Percentiles rank a stretch among this genome's conserved stretches.
phyloP scores from a whole-genome alignment of 2,329 filamentous ascomycete species.

The Tolypocladium guangdongense region DNA sequence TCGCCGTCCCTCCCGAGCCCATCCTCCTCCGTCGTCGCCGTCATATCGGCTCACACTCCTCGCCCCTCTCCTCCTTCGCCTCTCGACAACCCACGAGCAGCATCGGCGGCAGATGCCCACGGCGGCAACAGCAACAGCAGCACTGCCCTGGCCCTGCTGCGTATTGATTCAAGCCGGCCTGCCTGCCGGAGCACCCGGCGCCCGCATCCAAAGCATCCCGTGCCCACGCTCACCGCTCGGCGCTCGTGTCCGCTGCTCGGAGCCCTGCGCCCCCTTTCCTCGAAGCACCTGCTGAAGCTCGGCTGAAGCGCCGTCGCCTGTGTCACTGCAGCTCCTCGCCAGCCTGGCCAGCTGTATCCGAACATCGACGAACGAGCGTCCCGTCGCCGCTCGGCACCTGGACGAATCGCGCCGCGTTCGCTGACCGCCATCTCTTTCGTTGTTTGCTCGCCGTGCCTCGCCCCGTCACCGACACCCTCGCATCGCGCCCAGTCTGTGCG shows the following conservation, averaged over 20 bases:
- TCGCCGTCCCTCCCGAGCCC: background rate
- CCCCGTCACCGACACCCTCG: background rate
- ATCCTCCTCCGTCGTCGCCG: background rate
- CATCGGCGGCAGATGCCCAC: background rate
- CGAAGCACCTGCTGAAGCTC: background rate
- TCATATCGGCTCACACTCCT: background rate
- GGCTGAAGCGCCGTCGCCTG: background rate
- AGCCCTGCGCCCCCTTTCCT: background rate
- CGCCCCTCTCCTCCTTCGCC: background rate
- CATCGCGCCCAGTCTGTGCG: background rate
- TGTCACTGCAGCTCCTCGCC: background rate
- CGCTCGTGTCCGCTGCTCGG: background rate
- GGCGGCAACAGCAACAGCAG: background rate
- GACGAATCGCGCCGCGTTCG: background rate
- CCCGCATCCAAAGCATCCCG: background rate
- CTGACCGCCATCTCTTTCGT: background rate
- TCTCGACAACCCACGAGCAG: background rate
- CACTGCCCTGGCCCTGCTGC: background rate
- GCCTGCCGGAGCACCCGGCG: background rate
- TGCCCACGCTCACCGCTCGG: background rate
- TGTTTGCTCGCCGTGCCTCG: background rate
- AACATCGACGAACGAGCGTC: background rate
- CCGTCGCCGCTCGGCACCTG: background rate
- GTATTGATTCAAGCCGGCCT: background rate
- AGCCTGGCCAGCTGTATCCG: background rate